Base-by-base conservation (phyloP, 2,329 filamentous ascomycete species). In the Rhexocercosporidium sp. region DNA sequence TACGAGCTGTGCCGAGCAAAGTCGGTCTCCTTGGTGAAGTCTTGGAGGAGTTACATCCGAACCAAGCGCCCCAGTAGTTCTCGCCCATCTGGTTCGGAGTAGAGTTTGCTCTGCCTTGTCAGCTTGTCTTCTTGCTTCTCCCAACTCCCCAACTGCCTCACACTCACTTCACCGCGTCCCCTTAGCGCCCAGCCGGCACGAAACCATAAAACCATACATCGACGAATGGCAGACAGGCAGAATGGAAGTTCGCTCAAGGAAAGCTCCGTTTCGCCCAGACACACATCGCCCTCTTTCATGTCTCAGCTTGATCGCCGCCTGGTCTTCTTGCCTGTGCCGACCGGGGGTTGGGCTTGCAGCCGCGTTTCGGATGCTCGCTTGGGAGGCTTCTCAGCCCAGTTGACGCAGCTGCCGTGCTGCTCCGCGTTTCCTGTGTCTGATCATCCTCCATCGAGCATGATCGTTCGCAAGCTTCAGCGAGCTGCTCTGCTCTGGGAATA, bases 341-440 rank as follows among this genome's bases (percentile, higher is more conserved):
- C 37, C 59, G 2, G n/a, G 56, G 47, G 56, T n/a, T 25, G 22
- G 61, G 25, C 20, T 22, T 46, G 61, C 25, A 60, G 34, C 49
- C 47, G 64, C 62, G 68, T 70, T 70, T 68, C 68, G 49, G 53
- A 65, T 39, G 12, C 20, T 67, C 68, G 68, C 51, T 57, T 57
- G 34, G 31, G 54, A n/a, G 54, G 22, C 20, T 25, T 9, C 37
- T 66, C 53, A 64, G 53, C 27, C 41, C 47, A 51, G 63, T 54
- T 64, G 57, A 59, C 61, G 59, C 64, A 66, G 49, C 37, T 60
- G 25, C 57, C 57, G 37, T 27, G 39, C 39, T 59, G 66, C 59
- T 65, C 44, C 62, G 54, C 59, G 49, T 65, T 65, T 62, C 51
- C 37, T 39, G 25, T 37, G 66, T 68, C 62, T 68, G 63, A 68